These are phyloP conservation scores for Dalbergia cochinchinensis DNA, from an alignment of 306 rosid genomes.

Conservation along the genomic window DNA sequence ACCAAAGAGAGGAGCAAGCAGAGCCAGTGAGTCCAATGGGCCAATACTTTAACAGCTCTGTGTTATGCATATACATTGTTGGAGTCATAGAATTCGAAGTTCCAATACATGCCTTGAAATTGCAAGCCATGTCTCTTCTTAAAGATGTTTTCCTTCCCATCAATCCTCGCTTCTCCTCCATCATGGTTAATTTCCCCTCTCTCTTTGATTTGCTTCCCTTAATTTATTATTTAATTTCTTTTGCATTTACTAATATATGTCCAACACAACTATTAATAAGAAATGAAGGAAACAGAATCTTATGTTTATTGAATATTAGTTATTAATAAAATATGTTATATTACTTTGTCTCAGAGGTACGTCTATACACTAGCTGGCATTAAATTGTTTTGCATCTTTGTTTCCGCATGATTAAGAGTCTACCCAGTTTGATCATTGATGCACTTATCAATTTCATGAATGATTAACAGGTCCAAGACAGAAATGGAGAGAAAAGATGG, in stretches of 20 bases:
- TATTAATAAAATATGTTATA: too few species aligned
- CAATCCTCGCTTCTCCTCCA: slow-evolving; percentile 66
- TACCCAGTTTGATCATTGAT: not conserved
- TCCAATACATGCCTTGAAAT: slow-evolving; percentile 45
- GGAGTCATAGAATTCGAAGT: slow-evolving; percentile 62
- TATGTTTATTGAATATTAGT: not conserved
- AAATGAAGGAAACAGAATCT: too few species aligned
- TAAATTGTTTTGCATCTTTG: not conserved
- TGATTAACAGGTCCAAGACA: slow-evolving; percentile 45
- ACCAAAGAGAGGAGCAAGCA: slow-evolving; percentile 28
- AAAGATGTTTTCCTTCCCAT: slow-evolving; percentile 55
- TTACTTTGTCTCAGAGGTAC: too few species aligned
- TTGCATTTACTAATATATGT: too few species aligned
- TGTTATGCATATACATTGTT: slow-evolving; percentile 51
- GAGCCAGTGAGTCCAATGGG: slow-evolving; percentile 72
- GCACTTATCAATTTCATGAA: not conserved
- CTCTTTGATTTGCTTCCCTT: not conserved
- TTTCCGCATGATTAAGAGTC: not conserved
- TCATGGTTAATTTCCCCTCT: slow-evolving; percentile 51
- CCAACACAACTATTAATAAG: too few species aligned
- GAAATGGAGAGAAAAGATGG: slow-evolving; percentile 59
- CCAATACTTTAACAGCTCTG: slow-evolving; percentile 60
- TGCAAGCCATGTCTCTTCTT: slow-evolving; percentile 38
- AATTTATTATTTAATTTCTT: not conserved
- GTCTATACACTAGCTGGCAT: too few species aligned